Evolutionary conservation across 176 grass and related monocot genomes (phyloP).

Genomic region (Aegilops longissima): DNA sequence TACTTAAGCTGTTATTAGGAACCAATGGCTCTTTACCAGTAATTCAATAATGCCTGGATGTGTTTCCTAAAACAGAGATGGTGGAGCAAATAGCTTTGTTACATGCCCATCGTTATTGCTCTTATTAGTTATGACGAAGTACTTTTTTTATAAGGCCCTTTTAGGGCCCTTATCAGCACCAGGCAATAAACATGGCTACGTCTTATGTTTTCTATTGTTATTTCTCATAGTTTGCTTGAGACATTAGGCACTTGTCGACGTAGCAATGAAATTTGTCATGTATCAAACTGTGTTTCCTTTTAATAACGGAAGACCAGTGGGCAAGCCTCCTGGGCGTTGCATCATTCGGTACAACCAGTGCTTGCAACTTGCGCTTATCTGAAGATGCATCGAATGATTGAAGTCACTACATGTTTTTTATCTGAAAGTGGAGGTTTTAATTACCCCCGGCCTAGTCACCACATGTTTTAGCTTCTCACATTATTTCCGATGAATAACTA

Average conservation of each 20-base stretch:
- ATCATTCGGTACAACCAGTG: neutral
- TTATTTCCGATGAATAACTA: neutral
- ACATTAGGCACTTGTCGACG: neutral
- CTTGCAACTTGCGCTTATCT: neutral
- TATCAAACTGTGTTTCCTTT: neutral
- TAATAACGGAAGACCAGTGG: neutral
- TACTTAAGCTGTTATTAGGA: neutral
- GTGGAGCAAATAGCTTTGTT: neutral
- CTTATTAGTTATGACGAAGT: neutral
- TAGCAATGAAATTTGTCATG: neutral
- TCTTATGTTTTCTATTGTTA: neutral
- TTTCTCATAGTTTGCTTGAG: neutral
- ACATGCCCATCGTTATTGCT: neutral
- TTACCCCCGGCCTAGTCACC: neutral
- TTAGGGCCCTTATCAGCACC: neutral
- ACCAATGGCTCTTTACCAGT: neutral
- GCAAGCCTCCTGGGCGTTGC: neutral
- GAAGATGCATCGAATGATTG: neutral
- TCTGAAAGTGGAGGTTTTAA: too few relatives aligned
- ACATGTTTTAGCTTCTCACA: constrained; percentile 13
- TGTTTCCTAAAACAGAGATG: neutral
- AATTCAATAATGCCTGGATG: neutral
- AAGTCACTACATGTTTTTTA: neutral
- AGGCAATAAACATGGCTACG: neutral
- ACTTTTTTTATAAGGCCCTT: too few relatives aligned